These are phyloP conservation scores for Linnemannia elongata DNA, from an alignment of 192 early-diverging fungal species.

Conservation along the genomic window DNA sequence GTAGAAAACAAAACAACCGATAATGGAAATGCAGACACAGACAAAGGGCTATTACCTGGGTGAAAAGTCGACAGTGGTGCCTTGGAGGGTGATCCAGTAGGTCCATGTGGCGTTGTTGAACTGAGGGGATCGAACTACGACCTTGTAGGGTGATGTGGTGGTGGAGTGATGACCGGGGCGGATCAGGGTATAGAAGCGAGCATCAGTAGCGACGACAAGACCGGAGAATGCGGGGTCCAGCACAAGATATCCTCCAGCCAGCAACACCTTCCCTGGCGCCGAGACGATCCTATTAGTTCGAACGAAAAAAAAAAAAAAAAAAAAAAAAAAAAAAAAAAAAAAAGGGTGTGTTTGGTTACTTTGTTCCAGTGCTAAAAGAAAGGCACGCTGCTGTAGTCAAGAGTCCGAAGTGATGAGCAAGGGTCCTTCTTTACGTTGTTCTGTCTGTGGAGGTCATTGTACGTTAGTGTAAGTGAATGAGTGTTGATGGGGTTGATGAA, in stretches of 20 bases:
- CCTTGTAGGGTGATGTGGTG: conserved; percentile 27
- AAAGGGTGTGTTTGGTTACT: neutral
- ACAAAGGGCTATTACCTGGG: conserved; percentile 40
- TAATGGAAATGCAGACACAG: neutral
- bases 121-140: conserved; percentile 85
- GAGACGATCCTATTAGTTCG: conserved; percentile 71
- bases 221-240: conserved; percentile 85
- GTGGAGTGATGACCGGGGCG: conserved; percentile 8
- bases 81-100: conserved; percentile 61
- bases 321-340: neutral
- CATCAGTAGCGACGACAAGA: conserved; percentile 85
- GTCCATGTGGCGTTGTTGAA: conserved; percentile 88
- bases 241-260: conserved; percentile 95
- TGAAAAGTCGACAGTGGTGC: conserved; percentile 56
- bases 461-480: neutral
- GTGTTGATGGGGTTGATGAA: neutral
- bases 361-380: neutral
- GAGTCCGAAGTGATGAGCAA: neutral
- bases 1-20: neutral
- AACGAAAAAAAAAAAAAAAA: neutral
- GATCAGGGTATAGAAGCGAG: conserved; percentile 88
- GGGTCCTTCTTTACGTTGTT: conserved; percentile 31
- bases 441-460: conserved; percentile 12
- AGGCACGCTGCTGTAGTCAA: neutral
- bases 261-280: conserved; percentile 95